Evolutionary conservation across 148 eudicot species (phyloP).

Genomic region (Rhododendron ovatum): DNA sequence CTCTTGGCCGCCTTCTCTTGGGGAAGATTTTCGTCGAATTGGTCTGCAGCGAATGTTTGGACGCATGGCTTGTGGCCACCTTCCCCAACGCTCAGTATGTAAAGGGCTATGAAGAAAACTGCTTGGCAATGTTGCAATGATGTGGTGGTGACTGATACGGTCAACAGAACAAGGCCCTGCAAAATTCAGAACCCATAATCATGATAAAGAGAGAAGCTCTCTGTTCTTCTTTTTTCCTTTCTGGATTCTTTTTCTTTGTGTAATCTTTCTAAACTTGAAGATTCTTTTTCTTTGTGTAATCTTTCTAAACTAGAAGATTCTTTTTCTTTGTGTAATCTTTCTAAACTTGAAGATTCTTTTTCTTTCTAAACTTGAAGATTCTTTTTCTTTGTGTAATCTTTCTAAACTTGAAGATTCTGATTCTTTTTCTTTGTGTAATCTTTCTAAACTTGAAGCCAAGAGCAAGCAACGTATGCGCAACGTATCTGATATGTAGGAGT

Average conservation of each 20-base stretch:
- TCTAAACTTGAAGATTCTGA: not conserved
- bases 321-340: not conserved
- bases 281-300: not conserved
- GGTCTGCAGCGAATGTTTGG: conserved; percentile 77
- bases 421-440: not conserved
- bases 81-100: conserved; percentile 50
- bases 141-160: conserved; percentile 33
- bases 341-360: not conserved
- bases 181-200: not conserved
- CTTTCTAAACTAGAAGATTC: not conserved
- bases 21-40: conserved; percentile 52
- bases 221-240: not conserved
- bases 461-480: not conserved
- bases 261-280: not conserved
- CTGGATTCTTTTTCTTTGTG: not conserved
- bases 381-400: not conserved
- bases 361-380: not conserved
- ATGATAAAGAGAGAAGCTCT: not conserved
- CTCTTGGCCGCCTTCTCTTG: conserved; percentile 46
- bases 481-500: no score
- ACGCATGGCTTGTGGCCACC: conserved; percentile 81
- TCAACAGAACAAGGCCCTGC: conserved; percentile 53
- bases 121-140: conserved; percentile 20
- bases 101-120: conserved; percentile 48
- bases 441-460: not conserved